Conservation (phyloP, 768 basidiomycete species). For the Leccinum subgranulosum region DNA sequence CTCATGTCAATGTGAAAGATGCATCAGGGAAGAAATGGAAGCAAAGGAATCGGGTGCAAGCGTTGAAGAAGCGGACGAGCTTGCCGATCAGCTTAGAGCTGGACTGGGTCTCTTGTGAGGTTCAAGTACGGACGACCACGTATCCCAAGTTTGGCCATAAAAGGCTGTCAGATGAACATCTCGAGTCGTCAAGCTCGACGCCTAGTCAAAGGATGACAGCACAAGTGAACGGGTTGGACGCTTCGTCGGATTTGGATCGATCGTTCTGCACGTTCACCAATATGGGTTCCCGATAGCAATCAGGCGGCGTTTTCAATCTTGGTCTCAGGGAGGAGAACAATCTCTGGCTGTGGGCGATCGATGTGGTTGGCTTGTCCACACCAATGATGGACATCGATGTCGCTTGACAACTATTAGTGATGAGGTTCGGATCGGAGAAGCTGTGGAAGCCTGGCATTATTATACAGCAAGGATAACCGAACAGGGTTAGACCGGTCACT, state of each 20-base stretch:
- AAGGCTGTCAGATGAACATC: not conserved
- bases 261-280: not conserved
- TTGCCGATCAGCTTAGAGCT: slow-evolving; percentile 61
- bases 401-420: not conserved
- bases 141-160: not conserved
- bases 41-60: slow-evolving; percentile 9
- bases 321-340: not conserved
- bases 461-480: not conserved
- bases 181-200: not conserved
- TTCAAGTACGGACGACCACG: not conserved
- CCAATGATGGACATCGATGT: not conserved
- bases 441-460: not conserved
- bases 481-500: not conserved
- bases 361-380: not conserved
- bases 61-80: slow-evolving; percentile 34
- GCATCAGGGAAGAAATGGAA: slow-evolving; percentile 53
- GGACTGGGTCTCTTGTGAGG: slow-evolving; percentile 51
- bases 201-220: not conserved
- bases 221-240: not conserved
- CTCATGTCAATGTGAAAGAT: slow-evolving; percentile 64
- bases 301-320: not conserved
- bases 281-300: not conserved
- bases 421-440: not conserved
- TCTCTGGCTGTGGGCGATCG: not conserved
- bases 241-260: not conserved